These are phyloP conservation scores for Fusarium praegraminearum DNA, from an alignment of 2,329 filamentous ascomycete genomes.

Conservation along the genomic window DNA sequence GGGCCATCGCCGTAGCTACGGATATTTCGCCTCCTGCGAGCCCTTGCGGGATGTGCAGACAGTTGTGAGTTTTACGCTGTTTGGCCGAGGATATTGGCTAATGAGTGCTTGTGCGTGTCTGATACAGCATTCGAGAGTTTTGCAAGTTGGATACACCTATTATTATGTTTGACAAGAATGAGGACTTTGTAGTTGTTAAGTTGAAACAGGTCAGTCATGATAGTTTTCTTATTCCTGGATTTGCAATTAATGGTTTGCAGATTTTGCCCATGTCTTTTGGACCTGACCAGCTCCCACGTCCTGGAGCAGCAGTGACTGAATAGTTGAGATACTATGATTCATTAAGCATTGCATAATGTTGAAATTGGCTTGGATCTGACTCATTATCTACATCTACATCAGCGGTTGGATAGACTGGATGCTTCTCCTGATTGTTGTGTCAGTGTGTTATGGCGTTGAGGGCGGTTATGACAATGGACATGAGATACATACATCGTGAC, in stretches of 20 bases:
- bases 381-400: not conserved
- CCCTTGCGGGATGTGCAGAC: constrained; percentile 96
- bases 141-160: constrained; percentile 77
- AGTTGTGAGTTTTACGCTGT: constrained; percentile 72
- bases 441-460: not conserved
- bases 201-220: constrained; percentile 70
- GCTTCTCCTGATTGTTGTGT: not conserved
- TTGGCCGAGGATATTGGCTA: constrained; percentile 11
- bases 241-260: constrained; percentile 54
- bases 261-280: constrained; percentile 77
- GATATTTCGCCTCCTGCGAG: constrained; percentile 77
- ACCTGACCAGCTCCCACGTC: constrained; percentile 66
- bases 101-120: constrained; percentile 28
- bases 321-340: not conserved
- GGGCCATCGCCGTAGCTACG: constrained; percentile 86
- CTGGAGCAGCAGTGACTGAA: constrained; percentile 32
- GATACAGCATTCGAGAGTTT: constrained; percentile 78
- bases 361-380: not conserved
- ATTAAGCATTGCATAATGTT: not conserved
- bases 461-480: not conserved
- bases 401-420: constrained; percentile 12
- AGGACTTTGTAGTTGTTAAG: constrained; percentile 75
- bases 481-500: not conserved
- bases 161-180: constrained; percentile 91
- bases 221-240: not conserved